Base-by-base conservation (phyloP, 257 asterid genomes). In the Linaria vulgaris region DNA sequence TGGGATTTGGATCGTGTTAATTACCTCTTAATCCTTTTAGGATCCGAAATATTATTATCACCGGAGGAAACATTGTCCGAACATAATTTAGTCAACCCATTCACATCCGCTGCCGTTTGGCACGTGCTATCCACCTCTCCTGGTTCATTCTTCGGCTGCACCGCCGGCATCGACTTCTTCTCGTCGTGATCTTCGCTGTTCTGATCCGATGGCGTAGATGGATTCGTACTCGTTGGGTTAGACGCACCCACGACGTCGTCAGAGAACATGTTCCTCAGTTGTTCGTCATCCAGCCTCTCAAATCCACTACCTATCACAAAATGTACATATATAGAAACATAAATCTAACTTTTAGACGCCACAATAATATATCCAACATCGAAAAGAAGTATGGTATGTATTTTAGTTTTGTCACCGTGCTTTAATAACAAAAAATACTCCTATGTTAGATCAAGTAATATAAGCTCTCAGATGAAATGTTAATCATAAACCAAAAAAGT, bases 11-110 rank as follows among this genome's bases (percentile, higher is more conserved):
- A 3, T 50, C 19, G 1, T 43, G 4, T 43, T 27, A 67, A 17
- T 61, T 70, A 91, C 98, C 98, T 86, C 67, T 91, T 91, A 72
- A 91, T 82, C 77, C 96, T 79, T 73, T 91, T 91, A 12, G 98
- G 96, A 69, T 91, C 96, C 0, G 66, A 77, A 8, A 79, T 64
- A n/a, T 71, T 64, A n/a, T 71, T 38, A 23, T 78, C 79, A 0
- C 75, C 78, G 31, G 74, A 59, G 13, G 12, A 48, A 49, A n/a
- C n/a, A n/a, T 72, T 69, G 0, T 71, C 76, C 0, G 76, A 56
- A 19, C n/a, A n/a, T n/a, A 67, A 69, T 44, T 68, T 74, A 12
- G 41, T 23, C 19, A 65, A 59, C 30, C 62, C 47, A 17, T 64
- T 56, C 1, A 19, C 6, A 19, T 71, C 65, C 9, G 54, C 22